Conservation (phyloP, 306 rosid species). For the Castanopsis chinensis region DNA sequence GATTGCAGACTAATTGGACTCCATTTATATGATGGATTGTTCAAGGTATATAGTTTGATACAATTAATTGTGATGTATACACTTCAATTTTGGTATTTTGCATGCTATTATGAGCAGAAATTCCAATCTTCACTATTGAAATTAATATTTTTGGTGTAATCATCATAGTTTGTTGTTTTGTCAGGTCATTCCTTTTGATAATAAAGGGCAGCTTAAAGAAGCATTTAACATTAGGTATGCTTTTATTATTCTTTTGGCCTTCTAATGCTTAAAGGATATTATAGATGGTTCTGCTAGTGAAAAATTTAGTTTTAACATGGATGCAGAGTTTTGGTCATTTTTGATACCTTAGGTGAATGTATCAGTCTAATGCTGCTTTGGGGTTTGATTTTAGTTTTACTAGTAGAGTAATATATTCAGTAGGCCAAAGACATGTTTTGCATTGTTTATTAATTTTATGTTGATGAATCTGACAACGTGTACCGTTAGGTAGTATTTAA, state of each 20-base stretch:
- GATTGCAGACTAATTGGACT: slow-evolving; percentile 97
- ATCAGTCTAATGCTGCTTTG: too few species aligned
- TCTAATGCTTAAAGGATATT: slow-evolving; percentile 1
- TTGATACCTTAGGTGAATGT: too few species aligned
- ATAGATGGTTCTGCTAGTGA: slow-evolving; percentile 7
- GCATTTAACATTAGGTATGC: slow-evolving; percentile 93
- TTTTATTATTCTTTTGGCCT: not conserved
- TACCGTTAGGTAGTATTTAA: too few species aligned
- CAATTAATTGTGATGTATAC: not conserved
- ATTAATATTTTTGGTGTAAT: slow-evolving; percentile 4
- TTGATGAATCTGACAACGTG: too few species aligned
- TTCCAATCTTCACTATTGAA: not conserved
- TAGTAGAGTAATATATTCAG: too few species aligned
- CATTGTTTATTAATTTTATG: too few species aligned
- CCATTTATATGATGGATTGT: slow-evolving; percentile 94
- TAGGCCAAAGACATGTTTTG: too few species aligned
- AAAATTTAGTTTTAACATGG: not conserved
- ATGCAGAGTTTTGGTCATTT: slow-evolving; percentile 5
- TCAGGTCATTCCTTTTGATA: slow-evolving; percentile 96
- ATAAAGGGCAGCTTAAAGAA: slow-evolving; percentile 96
- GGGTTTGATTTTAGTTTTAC: too few species aligned
- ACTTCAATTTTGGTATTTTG: not conserved
- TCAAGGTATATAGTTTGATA: slow-evolving; percentile 57
- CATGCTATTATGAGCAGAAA: not conserved
- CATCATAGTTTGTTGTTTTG: slow-evolving; percentile 16